Evolutionary conservation across 139 green algal species (phyloP), one percentile per base, ranked within the genome.

Genomic region (Closterium sp.): DNA sequence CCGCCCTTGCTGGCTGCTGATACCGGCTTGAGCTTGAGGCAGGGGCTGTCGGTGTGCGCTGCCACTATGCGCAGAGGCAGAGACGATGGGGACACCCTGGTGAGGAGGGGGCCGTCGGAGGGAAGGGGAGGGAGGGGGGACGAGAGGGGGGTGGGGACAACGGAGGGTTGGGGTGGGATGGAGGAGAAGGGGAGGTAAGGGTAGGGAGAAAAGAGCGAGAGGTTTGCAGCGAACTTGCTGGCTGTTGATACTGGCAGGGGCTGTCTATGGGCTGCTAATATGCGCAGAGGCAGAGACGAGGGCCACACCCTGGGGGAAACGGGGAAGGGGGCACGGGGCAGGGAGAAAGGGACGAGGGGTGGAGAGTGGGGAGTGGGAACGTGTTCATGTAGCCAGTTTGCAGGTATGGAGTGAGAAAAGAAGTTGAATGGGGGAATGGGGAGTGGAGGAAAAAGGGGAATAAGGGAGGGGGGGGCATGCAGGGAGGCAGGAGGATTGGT

Each of bases 51-150:
- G 2, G 98, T 99, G 95, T 99, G 98, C 0, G 98, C 98, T 0
- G 96, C 98, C 0, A 99, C 93, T 95, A 99, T 97, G 93, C 97
- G 97, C 93, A 99, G 97, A 1, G 97, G 96, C 87, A 97, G 97
- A 81, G 97, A 97, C 23, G 97, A 89, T 84, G 95, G 34, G 91
- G 97, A 99, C 92, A 96, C 30, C 0, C n/a, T 89, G 35, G 84
- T 0, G 43, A 88, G 23, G 19, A 66, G 87, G 32, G 31, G 69
- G 12, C 86, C 8, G 43, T 8, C 16, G 28, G 43, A 85, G 28
- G 85, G 16, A 85, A 76, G 28, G n/a, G n/a, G n/a, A 88, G 12
- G 16, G 86, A 12, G 25, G n/a, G 85, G 36, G 43, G 30, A 31
- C 30, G 36, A 30, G 36, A 33, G 23, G 25, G 30, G 36, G 86